Evolutionary conservation across 2,329 filamentous ascomycete genomes (phyloP).

Genomic region (Talaromyces sp.): DNA sequence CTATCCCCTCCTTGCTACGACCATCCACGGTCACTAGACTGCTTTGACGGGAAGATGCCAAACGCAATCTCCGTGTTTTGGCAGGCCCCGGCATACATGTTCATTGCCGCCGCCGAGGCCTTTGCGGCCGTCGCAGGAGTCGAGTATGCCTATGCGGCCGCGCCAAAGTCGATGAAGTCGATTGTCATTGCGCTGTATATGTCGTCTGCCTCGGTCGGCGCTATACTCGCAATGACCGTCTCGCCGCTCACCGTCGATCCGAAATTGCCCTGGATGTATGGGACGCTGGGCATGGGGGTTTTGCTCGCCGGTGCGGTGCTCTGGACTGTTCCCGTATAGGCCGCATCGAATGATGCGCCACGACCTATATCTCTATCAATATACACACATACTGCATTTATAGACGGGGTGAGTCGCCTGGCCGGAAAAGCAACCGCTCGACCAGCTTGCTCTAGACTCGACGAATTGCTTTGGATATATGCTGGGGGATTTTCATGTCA

Average conservation of each 20-base stretch:
- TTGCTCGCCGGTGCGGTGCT: neutral
- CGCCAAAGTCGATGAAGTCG: constrained; percentile 66
- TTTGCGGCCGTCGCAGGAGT: constrained; percentile 58
- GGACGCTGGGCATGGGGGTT: neutral
- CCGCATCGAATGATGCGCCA: neutral
- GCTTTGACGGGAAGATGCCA: neutral
- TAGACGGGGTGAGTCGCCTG: neutral
- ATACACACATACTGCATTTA: neutral
- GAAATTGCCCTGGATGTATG: constrained; percentile 4
- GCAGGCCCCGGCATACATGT: constrained; percentile 46
- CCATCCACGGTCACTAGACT: constrained; percentile 46
- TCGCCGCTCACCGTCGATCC: neutral
- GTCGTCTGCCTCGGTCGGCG: neutral
- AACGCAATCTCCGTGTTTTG: constrained; percentile 59
- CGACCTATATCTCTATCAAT: neutral
- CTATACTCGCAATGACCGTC: neutral
- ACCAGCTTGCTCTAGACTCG: too few species aligned
- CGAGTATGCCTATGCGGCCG: constrained; percentile 74
- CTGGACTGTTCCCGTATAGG: constrained; percentile 4
- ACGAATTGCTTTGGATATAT: too few species aligned
- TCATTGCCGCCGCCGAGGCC: constrained; percentile 55
- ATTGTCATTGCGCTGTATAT: constrained; percentile 2
- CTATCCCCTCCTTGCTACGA: constrained; percentile 57
- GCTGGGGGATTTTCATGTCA: too few species aligned
- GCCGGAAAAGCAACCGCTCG: too few species aligned